Evolutionary conservation across 805 yeast genomes (phyloP).

Genomic region (Yamadazyma akitaensis): DNA sequence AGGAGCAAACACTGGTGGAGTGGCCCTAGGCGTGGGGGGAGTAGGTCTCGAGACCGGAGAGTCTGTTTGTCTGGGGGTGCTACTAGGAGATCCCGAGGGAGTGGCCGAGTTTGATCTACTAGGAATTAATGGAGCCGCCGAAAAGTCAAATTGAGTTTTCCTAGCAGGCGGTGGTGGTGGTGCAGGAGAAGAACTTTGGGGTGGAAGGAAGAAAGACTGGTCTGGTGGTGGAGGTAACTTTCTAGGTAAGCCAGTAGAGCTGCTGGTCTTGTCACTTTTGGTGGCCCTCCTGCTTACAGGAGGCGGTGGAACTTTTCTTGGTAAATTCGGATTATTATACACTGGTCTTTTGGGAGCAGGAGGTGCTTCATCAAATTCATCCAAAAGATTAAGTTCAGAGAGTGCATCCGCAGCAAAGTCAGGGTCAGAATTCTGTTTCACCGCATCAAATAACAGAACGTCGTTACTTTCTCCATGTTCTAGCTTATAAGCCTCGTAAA

Average conservation of each 20-base stretch:
- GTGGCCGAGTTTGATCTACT: conserved; percentile 30
- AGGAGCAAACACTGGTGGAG: conserved; percentile 11
- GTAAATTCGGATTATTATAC: conserved; percentile 7
- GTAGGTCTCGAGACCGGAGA: conserved; percentile 7
- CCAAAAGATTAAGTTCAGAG: conserved; percentile 35
- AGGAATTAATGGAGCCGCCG: conserved; percentile 39
- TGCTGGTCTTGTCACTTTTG: conserved; percentile 9
- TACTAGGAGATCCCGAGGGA: conserved; percentile 19
- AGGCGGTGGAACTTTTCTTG: conserved; percentile 18
- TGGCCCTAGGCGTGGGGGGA: conserved; percentile 3
- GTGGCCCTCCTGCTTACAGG: conserved; percentile 20
- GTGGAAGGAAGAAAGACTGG: conserved; percentile 1
- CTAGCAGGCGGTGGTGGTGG: conserved; percentile 12
- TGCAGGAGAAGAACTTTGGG: conserved; percentile 9
- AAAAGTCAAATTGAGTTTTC: conserved; percentile 33
- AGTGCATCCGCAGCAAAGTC: conserved; percentile 27
- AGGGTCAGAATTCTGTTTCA: conserved; percentile 5
- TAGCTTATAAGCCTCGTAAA: conserved; percentile 28
- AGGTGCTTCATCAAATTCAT: conserved; percentile 20
- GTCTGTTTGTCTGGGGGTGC: conserved; percentile 22
- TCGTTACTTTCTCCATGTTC: conserved; percentile 22
- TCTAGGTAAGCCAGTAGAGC: conserved; percentile 9
- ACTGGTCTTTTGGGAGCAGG: conserved; percentile 19
- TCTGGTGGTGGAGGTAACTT: conserved; percentile 13
- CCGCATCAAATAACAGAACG: neutral